Conservation (phyloP, 2,329 filamentous ascomycete genomes). For the Colletotrichum sidae region DNA sequence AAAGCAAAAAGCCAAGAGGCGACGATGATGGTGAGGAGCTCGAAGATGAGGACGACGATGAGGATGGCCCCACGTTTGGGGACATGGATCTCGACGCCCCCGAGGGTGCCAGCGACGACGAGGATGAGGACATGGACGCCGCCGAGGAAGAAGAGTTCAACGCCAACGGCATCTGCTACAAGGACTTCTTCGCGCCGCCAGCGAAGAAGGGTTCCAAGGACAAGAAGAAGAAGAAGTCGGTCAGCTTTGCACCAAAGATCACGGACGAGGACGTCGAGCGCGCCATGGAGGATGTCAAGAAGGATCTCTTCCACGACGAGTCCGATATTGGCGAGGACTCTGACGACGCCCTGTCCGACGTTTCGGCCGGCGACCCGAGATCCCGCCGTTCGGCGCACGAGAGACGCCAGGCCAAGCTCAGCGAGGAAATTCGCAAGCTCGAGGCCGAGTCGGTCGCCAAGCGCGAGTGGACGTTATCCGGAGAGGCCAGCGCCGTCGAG, state of each 20-base stretch:
- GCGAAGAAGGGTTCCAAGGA: conserved; percentile 72
- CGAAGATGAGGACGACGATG: conserved; percentile 61
- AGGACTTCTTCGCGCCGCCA: conserved; percentile 93
- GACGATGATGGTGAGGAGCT: conserved; percentile 44
- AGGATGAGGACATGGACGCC: conserved; percentile 67
- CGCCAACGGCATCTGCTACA: conserved; percentile 90
- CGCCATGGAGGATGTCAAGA: conserved; percentile 87
- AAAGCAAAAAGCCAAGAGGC: conserved; percentile 35
- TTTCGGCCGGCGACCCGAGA: conserved; percentile 75
- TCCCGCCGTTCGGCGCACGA: conserved; percentile 88
- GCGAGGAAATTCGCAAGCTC: conserved; percentile 89
- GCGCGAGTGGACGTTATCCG: conserved; percentile 88
- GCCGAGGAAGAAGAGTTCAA: conserved; percentile 70
- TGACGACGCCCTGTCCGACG: conserved; percentile 72
- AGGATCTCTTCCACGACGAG: conserved; percentile 88
- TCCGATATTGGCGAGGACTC: conserved; percentile 71
- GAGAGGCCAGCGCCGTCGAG: conserved; percentile 86
- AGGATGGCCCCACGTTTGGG: conserved; percentile 85
- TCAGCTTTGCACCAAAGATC: conserved; percentile 56
- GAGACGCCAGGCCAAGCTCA: conserved; percentile 84
- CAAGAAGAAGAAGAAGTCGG: conserved; percentile 57
- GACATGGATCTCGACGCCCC: conserved; percentile 80
- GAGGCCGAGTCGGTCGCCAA: conserved; percentile 91
- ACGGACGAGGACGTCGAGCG: conserved; percentile 78
- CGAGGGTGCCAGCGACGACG: conserved; percentile 75